Evolutionary conservation across 2,329 filamentous ascomycete genomes (phyloP), one percentile per base, ranked within the genome.

Genomic region (Claviceps capensis): DNA sequence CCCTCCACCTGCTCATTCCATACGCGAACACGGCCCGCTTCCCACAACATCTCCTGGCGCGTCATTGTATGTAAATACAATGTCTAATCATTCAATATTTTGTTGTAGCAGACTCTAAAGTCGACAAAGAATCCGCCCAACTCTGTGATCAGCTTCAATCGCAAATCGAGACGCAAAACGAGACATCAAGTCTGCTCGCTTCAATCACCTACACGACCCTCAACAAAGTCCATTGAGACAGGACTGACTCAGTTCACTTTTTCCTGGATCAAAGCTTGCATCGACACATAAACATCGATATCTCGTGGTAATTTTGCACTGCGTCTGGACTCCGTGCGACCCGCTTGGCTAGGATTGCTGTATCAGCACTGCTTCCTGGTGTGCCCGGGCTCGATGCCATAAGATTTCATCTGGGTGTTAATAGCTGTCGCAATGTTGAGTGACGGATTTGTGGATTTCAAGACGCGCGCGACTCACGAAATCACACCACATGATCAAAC

Each of bases 381-480:
- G 11, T 53, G 48, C 54, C 53, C 49, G 53, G 52, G 56, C 57
- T 61, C 59, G 50, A 67, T 66, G 65, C 64, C 60, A 60, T 44
- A 61, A 53, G 57, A 57, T 56, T 48, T 54, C 53, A 51, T 34
- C 56, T 51, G 49, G 56, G 54, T 55, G 55, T 58, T 55, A 54
- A 57, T 58, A 60, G 60, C 61, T 59, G 62, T 59, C 63, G 61
- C 62, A 56, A 69, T 69, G 67, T 64, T 67, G 58, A 65, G 59
- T 58, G 67, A 71, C 59, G 67, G 73, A 59, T 63, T 70, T 53
- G 68, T 72, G 66, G 73, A 77, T 67, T 71, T 77, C 63, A 82
- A 77, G 70, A 72, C 79, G 50, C 75, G 79, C 63, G 77, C 82
- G 68, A 79, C 79, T 62, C 79, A 80, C 53, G 69, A 83, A 54